phyloP scores from a whole-genome alignment of 805 yeast species.

The Metschnikowia sp. region DNA sequence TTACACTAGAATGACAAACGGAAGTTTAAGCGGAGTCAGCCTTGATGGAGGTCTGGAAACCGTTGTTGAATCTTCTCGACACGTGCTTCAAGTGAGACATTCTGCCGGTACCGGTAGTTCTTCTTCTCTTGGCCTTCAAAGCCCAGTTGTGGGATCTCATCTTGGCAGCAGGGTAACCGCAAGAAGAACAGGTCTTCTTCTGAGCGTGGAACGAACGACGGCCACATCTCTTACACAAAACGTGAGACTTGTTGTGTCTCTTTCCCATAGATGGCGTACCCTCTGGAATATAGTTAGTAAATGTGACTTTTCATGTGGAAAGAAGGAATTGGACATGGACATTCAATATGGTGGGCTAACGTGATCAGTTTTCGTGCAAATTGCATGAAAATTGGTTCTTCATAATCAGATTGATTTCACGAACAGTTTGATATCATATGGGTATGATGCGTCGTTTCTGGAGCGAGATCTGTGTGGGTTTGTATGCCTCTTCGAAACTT shows the following conservation, averaged over 20 bases:
- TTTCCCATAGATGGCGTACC: constrained; percentile 99
- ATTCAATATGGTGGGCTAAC: no score
- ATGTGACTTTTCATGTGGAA: background rate
- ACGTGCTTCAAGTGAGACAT: constrained; percentile 97
- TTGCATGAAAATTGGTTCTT: no score
- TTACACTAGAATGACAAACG: constrained; percentile 13
- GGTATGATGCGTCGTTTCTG: no score
- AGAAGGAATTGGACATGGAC: no score
- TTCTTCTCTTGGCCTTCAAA: constrained; percentile 98
- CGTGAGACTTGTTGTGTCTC: constrained; percentile 99
- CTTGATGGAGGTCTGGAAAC: constrained; percentile 88
- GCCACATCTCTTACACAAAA: constrained; percentile 99
- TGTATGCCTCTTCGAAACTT: background rate
- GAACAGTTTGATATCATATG: no score
- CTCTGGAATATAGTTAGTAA: constrained; percentile 47
- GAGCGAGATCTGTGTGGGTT: no score
- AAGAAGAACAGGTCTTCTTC: constrained; percentile 97
- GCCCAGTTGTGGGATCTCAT: constrained; percentile 99
- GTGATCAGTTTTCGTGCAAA: no score
- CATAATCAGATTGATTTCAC: no score
- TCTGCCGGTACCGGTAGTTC: constrained; percentile 99
- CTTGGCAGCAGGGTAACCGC: constrained; percentile 99
- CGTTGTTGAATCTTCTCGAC: constrained; percentile 97
- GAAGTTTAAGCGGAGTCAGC: constrained; percentile 54
- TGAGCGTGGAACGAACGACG: constrained; percentile 98